Evolutionary conservation across 2,329 filamentous ascomycete species (phyloP).

Genomic region (Didymellaceae sp.): DNA sequence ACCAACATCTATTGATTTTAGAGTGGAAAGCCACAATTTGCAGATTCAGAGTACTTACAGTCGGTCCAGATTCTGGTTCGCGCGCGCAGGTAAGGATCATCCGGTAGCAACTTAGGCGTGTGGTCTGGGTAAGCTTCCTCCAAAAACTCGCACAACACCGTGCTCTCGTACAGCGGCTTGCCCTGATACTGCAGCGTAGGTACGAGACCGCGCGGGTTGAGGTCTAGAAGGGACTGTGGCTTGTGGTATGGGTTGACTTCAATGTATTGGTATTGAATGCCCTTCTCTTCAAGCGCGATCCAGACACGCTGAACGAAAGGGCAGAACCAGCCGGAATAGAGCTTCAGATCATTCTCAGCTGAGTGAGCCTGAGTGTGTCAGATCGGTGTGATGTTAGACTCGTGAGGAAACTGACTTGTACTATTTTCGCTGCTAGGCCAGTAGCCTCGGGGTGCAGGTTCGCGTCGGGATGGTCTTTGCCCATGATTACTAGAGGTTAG

Average conservation of each 20-base stretch:
- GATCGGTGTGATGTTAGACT: too few relatives aligned
- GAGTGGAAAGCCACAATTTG: background rate
- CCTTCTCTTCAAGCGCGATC: constrained; percentile 76
- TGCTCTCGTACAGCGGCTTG: constrained; percentile 75
- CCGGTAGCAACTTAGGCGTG: constrained; percentile 62
- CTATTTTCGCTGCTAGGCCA: constrained; percentile 38
- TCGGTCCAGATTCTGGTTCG: constrained; percentile 75
- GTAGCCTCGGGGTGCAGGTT: constrained; percentile 46
- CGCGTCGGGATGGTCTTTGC: constrained; percentile 45
- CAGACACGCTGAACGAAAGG: constrained; percentile 72
- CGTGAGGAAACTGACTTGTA: constrained; percentile 27
- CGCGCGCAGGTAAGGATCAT: constrained; percentile 69
- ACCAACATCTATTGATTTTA: constrained; percentile 56
- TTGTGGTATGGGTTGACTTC: constrained; percentile 79
- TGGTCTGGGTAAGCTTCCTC: constrained; percentile 70
- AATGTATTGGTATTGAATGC: constrained; percentile 73
- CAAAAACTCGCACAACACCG: constrained; percentile 75
- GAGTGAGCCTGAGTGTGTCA: constrained; percentile 33
- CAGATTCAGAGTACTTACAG: constrained; percentile 40
- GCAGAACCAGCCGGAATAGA: constrained; percentile 80
- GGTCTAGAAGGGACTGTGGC: constrained; percentile 67
- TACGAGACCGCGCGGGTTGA: constrained; percentile 78
- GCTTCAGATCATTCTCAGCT: constrained; percentile 61
- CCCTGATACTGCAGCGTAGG: constrained; percentile 67
- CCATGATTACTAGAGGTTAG: constrained; percentile 25